Percentiles rank a stretch among this genome's conserved stretches.
Evolutionary conservation across 495 filamentous ascomycete genomes (phyloP).

Genomic region (Neurospora sp.): DNA sequence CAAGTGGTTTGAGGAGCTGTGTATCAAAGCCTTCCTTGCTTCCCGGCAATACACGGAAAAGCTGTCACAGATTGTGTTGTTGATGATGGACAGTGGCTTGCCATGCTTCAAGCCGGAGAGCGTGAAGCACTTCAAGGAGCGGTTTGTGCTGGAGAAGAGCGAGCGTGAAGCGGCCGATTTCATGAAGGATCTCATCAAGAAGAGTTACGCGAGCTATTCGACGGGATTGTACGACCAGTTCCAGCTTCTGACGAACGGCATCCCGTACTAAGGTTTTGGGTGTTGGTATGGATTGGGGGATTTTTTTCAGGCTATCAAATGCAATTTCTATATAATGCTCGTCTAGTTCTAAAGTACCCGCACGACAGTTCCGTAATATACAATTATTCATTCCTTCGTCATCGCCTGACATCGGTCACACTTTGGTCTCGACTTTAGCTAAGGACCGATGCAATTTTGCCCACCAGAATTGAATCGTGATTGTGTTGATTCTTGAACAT

Average conservation of each 20-base stretch:
- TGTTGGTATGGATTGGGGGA: background rate
- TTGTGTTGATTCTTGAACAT: background rate
- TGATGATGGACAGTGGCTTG: conserved; percentile 94
- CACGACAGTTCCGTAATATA: background rate
- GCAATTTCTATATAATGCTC: background rate
- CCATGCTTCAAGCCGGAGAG: conserved; percentile 98
- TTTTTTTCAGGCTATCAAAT: background rate
- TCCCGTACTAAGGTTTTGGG: conserved; percentile 54
- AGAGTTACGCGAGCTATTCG: conserved; percentile 76
- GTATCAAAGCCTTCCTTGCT: conserved; percentile 90
- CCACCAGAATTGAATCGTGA: background rate
- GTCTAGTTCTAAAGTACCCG: background rate
- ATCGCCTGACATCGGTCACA: background rate
- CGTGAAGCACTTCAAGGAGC: conserved; percentile 80
- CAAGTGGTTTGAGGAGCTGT: conserved; percentile 92
- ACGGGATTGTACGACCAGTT: conserved; percentile 96
- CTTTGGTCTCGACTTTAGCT: background rate
- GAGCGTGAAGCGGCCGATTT: conserved; percentile 94
- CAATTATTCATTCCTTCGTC: background rate
- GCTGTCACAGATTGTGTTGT: conserved; percentile 73
- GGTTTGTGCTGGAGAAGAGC: conserved; percentile 87
- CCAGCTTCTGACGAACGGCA: conserved; percentile 94
- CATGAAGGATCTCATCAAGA: conserved; percentile 78
- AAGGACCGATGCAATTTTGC: background rate
- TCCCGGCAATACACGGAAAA: conserved; percentile 79